These are phyloP conservation scores for Scutellaria galericulata DNA, from an alignment of 257 asterid genomes.

Conservation along the genomic window DNA sequence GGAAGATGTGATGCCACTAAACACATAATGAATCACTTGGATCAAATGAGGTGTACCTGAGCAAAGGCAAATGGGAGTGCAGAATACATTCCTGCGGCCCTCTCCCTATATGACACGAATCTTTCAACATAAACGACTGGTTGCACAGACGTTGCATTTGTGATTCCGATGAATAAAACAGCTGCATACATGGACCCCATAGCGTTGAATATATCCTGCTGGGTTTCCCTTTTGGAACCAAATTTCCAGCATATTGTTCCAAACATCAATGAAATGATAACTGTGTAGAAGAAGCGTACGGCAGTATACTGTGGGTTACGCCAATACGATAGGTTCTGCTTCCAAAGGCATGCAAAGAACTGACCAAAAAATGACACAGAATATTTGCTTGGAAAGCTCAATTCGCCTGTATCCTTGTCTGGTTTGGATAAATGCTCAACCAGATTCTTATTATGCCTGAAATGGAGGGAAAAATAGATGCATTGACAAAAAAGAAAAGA, in stretches of 20 bases:
- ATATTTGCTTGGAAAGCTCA: conserved; percentile 75
- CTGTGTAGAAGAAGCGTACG: conserved; percentile 81
- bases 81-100: conserved; percentile 97
- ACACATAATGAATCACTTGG: background rate
- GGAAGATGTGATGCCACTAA: background rate
- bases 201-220: conserved; percentile 87
- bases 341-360: conserved; percentile 90
- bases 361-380: conserved; percentile 72
- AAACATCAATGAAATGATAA: conserved; percentile 78
- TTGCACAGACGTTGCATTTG: conserved; percentile 80
- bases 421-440: conserved; percentile 74
- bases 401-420: conserved; percentile 56
- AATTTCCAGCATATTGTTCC: conserved; percentile 94
- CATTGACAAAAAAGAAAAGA: background rate
- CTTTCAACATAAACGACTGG: conserved; percentile 85
- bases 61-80: conserved; percentile 91
- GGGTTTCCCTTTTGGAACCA: conserved; percentile 78
- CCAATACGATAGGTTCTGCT: conserved; percentile 90
- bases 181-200: conserved; percentile 99
- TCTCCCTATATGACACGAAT: conserved; percentile 77
- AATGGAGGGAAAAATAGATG: conserved; percentile 15
- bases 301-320: conserved; percentile 88
- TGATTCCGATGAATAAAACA: conserved; percentile 79
- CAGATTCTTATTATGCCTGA: conserved; percentile 73
- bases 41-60: conserved; percentile 54